Percentiles rank a stretch among this genome's conserved stretches.
Conservation (phyloP, 148 eudicot genomes). For the Hydrangea macrophylla region DNA sequence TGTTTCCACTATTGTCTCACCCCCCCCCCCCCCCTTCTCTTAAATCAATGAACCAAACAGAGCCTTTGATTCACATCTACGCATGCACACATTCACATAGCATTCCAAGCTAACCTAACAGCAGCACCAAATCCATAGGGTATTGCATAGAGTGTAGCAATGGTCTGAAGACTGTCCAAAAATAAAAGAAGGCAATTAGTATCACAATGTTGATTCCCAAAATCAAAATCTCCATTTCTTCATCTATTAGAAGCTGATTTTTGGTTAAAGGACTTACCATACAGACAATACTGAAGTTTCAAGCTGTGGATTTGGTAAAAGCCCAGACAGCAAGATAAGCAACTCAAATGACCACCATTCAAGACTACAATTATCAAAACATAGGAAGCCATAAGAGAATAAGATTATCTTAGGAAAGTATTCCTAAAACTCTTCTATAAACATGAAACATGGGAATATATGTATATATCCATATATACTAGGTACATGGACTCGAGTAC, state of each 20-base stretch:
- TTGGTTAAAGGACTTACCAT: conserved; percentile 34
- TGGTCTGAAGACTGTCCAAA: conserved; percentile 51
- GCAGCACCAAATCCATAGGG: conserved; percentile 82
- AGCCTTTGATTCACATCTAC: no score
- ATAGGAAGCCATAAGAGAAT: neutral
- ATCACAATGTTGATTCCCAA: neutral
- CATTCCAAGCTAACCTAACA: conserved; percentile 46
- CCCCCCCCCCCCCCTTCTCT: no score
- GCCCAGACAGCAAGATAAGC: conserved; percentile 71
- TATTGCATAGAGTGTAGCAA: conserved; percentile 64
- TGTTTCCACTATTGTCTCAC: no score
- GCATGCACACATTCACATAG: no score
- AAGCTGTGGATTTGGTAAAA: conserved; percentile 75
- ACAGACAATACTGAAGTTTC: conserved; percentile 80
- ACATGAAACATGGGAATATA: no score
- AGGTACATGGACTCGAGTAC: no score
- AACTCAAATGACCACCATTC: conserved; percentile 95
- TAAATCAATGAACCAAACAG: no score
- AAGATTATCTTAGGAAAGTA: neutral
- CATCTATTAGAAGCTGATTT: neutral
- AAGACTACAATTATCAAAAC: conserved; percentile 15
- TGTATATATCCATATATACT: no score
- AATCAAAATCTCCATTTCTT: neutral
- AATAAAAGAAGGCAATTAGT: conserved; percentile 3
- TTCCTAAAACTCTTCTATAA: no score